A percentile compares a stretch with the other conserved stretches of the same genome.
Conservation (phyloP, 2,329 filamentous ascomycete species). For the Aspergillus bombycis region DNA sequence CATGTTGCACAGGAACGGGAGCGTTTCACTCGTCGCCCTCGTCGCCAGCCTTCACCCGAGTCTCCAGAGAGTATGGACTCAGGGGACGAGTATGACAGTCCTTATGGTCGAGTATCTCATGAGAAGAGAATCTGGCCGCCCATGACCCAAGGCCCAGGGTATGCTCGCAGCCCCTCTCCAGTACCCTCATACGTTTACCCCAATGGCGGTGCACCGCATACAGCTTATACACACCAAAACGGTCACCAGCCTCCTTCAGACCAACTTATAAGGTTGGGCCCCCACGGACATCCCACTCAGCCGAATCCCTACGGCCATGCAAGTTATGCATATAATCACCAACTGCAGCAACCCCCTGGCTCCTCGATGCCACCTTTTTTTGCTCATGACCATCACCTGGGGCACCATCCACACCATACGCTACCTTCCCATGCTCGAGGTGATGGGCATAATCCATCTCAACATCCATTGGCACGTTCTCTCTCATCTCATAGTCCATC, state of each 20-base stretch:
- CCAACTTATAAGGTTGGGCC: conserved; percentile 36
- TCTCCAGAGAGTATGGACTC: conserved; percentile 67
- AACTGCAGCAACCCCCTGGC: conserved; percentile 31
- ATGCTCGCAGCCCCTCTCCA: conserved; percentile 45
- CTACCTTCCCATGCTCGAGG: conserved; percentile 27
- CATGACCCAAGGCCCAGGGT: conserved; percentile 35
- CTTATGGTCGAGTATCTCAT: conserved; percentile 46
- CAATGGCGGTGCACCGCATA: conserved; percentile 30
- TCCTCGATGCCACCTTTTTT: conserved; percentile 31
- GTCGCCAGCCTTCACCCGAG: conserved; percentile 52
- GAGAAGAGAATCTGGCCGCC: conserved; percentile 39
- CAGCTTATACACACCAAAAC: conserved; percentile 29
- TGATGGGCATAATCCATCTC: conserved; percentile 35
- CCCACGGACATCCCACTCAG: conserved; percentile 28
- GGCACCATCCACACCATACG: conserved; percentile 29
- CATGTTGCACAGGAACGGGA: conserved; percentile 43
- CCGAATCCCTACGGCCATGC: conserved; percentile 31
- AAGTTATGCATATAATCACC: conserved; percentile 34
- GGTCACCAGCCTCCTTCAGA: conserved; percentile 34
- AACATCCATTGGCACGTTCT: conserved; percentile 34
- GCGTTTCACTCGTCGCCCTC: conserved; percentile 41
- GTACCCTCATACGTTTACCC: conserved; percentile 43
- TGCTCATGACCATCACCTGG: conserved; percentile 33
- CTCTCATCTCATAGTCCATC: conserved; percentile 31
- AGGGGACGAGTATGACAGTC: conserved; percentile 61